Evolutionary conservation across 1,284 basidiomycete genomes (phyloP).

Genomic region (Golubevia sp.): DNA sequence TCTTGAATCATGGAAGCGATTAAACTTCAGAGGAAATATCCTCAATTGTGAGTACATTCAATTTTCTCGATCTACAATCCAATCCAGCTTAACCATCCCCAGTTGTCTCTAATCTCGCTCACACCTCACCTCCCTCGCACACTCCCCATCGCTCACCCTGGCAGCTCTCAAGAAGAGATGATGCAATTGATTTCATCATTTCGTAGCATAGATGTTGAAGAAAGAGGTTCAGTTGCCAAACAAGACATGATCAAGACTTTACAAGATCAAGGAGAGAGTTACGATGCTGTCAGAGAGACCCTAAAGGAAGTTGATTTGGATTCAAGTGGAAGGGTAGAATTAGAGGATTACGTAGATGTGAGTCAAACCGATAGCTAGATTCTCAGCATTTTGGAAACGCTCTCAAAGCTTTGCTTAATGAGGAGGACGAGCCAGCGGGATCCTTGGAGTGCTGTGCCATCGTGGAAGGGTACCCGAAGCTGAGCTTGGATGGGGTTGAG

Average conservation of each 20-base stretch:
- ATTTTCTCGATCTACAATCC: not conserved
- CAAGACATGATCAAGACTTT: constrained; percentile 54
- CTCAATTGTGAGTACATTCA: constrained; percentile 76
- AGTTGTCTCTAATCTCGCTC: too few relatives aligned
- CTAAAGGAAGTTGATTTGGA: constrained; percentile 94
- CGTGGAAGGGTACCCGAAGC: too few relatives aligned
- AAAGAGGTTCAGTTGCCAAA: constrained; percentile 48
- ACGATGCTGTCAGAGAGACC: constrained; percentile 67
- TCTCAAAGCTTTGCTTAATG: too few relatives aligned
- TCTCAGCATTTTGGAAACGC: not conserved
- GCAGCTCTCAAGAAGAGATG: constrained; percentile 61
- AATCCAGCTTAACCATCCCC: not conserved
- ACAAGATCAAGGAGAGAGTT: constrained; percentile 41
- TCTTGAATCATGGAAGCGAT: constrained; percentile 74
- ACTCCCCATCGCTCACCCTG: not conserved
- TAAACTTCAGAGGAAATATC: constrained; percentile 88
- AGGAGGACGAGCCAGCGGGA: too few relatives aligned
- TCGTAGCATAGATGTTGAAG: constrained; percentile 52
- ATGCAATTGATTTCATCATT: constrained; percentile 54
- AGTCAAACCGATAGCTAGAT: constrained; percentile 32
- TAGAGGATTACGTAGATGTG: constrained; percentile 98
- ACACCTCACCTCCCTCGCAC: too few relatives aligned
- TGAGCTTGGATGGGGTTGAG: too few relatives aligned
- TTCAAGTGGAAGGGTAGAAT: constrained; percentile 90
- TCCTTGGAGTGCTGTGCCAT: too few relatives aligned